These are phyloP conservation scores for Furcasterigmium sp. DNA, from an alignment of 2,329 filamentous ascomycete genomes.

Conservation along the genomic window DNA sequence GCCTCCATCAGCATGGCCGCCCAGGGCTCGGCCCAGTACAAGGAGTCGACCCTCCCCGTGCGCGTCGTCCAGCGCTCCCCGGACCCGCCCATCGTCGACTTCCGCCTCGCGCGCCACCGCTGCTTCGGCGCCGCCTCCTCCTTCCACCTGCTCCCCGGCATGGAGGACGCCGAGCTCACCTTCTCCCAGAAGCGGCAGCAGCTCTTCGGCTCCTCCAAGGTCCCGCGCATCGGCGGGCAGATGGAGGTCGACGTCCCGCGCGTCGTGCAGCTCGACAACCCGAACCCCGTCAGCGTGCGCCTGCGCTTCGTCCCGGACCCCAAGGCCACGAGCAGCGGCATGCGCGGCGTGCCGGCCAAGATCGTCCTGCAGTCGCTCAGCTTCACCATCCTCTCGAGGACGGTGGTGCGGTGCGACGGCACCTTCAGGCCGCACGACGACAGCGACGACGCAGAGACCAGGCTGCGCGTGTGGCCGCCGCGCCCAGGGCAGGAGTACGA, in stretches of 20 bases:
- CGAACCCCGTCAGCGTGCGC: slow-evolving; percentile 13
- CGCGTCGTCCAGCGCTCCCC: slow-evolving; percentile 14
- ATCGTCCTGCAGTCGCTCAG: slow-evolving; percentile 12
- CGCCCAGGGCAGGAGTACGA: neutral
- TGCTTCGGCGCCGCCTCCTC: slow-evolving; percentile 5
- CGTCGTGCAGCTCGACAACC: slow-evolving; percentile 22
- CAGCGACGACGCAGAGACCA: neutral
- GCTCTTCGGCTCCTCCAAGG: slow-evolving; percentile 23
- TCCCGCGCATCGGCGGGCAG: slow-evolving; percentile 21
- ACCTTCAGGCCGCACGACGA: slow-evolving; percentile 2
- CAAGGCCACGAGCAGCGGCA: slow-evolving; percentile 7
- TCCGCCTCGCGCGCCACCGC: neutral
- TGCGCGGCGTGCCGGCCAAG: slow-evolving; percentile 10
- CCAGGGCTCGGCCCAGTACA: too few relatives aligned
- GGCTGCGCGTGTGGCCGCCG: neutral
- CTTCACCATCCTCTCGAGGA: slow-evolving; percentile 11
- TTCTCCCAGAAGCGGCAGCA: slow-evolving; percentile 25
- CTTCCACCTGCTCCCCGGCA: slow-evolving; percentile 23
- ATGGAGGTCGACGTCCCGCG: slow-evolving; percentile 19
- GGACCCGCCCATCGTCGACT: slow-evolving; percentile 13
- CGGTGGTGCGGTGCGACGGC: slow-evolving; percentile 11
- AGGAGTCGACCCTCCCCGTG: slow-evolving; percentile 1
- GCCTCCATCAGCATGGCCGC: slow-evolving; percentile 14
- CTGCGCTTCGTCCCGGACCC: slow-evolving; percentile 12
- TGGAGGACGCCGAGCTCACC: slow-evolving; percentile 20